Evolutionary conservation across 768 basidiomycete species (phyloP).

Genomic region (Amanita subjunquillea): DNA sequence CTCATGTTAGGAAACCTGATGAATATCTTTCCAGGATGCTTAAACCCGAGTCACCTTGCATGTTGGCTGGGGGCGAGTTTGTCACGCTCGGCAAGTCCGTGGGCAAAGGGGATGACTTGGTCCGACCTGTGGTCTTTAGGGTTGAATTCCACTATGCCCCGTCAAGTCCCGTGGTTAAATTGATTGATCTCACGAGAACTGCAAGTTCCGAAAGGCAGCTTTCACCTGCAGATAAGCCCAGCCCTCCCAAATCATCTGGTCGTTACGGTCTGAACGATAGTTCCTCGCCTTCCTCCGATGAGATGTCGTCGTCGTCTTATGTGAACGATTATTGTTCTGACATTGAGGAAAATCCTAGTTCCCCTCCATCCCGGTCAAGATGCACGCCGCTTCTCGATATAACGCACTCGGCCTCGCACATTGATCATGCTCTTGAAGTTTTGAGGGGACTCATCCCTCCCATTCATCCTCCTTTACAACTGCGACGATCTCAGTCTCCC

Average conservation of each 20-base stretch:
- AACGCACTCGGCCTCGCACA: conserved; percentile 1
- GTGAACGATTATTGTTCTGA: conserved; percentile 37
- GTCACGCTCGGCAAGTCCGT: conserved; percentile 75
- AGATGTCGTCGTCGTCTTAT: conserved; percentile 17
- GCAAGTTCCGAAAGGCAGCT: conserved; percentile 11
- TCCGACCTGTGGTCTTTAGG: conserved; percentile 51
- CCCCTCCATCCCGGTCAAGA: neutral
- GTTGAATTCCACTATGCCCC: conserved; percentile 31
- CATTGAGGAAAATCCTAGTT: conserved; percentile 36
- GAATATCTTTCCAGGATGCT: conserved; percentile 40
- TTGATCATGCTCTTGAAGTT: conserved; percentile 4
- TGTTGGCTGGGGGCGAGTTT: conserved; percentile 56
- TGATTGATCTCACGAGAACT: conserved; percentile 8
- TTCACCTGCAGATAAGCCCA: conserved; percentile 4
- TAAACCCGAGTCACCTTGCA: conserved; percentile 41
- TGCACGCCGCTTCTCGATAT: neutral
- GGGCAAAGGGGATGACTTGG: conserved; percentile 47
- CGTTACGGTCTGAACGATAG: conserved; percentile 50
- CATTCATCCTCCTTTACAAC: conserved; percentile 6
- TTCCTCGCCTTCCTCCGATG: conserved; percentile 36
- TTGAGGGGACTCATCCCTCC: conserved; percentile 5
- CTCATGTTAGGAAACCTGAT: conserved; percentile 46
- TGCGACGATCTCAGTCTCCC: neutral
- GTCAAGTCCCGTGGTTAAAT: neutral
- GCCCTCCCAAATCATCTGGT: conserved; percentile 34